Conservation (phyloP, 805 yeast species). For the Torulaspora franciscae region DNA sequence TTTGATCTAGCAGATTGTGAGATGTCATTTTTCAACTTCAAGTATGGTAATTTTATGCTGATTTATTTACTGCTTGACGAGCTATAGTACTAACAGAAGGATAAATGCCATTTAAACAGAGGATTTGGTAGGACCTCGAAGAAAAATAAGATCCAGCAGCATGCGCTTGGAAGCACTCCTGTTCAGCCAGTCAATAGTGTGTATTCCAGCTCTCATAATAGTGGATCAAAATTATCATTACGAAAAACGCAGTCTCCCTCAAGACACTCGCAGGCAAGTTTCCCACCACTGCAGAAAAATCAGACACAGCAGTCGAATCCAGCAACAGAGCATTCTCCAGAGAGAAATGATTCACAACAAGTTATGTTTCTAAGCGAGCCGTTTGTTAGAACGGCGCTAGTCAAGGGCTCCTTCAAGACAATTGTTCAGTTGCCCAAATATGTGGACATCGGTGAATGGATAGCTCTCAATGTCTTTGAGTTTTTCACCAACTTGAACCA, state of each 20-base stretch:
- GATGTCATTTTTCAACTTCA: slow-evolving; percentile 32
- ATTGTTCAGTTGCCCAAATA: slow-evolving; percentile 93
- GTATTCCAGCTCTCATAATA: slow-evolving; percentile 39
- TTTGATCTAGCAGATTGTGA: neutral
- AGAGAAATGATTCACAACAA: slow-evolving; percentile 30
- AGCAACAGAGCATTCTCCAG: slow-evolving; percentile 13
- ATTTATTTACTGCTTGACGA: neutral
- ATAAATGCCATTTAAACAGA: slow-evolving; percentile 27
- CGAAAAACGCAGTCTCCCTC: slow-evolving; percentile 37
- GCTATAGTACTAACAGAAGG: slow-evolving; percentile 7
- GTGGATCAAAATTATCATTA: slow-evolving; percentile 45
- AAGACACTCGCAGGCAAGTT: slow-evolving; percentile 25
- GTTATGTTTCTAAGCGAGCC: slow-evolving; percentile 80
- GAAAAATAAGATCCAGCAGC: slow-evolving; percentile 40
- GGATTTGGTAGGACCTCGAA: slow-evolving; percentile 58
- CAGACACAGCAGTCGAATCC: slow-evolving; percentile 7
- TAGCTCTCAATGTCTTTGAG: slow-evolving; percentile 88
- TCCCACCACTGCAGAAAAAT: slow-evolving; percentile 16
- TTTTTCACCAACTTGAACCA: slow-evolving; percentile 79
- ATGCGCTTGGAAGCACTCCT: slow-evolving; percentile 14
- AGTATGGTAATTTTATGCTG: slow-evolving; percentile 19
- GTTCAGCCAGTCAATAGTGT: slow-evolving; percentile 23
- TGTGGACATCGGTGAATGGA: slow-evolving; percentile 93
- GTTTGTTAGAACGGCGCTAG: slow-evolving; percentile 87
- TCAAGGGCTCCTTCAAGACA: slow-evolving; percentile 93